These are phyloP conservation scores for Vaccinium macrocarpon DNA, from an alignment of 148 eudicot species.

Conservation along the genomic window DNA sequence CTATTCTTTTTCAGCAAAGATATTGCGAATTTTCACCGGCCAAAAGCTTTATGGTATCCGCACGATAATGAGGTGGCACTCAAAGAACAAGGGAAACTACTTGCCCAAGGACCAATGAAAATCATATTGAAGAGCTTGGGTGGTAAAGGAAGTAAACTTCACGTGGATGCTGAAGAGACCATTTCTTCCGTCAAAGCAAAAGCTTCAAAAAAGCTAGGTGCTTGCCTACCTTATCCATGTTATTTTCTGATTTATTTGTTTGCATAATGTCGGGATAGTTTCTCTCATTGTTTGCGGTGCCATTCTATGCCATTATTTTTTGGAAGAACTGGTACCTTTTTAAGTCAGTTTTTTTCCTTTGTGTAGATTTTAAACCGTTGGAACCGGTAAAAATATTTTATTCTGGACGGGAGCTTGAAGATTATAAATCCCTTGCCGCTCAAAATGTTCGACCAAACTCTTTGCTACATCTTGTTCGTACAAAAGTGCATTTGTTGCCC, in stretches of 20 bases:
- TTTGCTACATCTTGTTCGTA: conserved; percentile 90
- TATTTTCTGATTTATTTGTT: neutral
- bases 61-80: conserved; percentile 76
- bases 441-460: conserved; percentile 84
- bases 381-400: conserved; percentile 75
- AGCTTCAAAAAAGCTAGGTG: conserved; percentile 94
- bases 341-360: neutral
- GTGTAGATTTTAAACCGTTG: conserved; percentile 64
- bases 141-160: conserved; percentile 88
- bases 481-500: conserved; percentile 69
- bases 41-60: conserved; percentile 94
- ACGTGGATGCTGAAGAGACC: conserved; percentile 86
- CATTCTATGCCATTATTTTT: neutral
- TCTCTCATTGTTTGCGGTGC: neutral
- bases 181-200: conserved; percentile 75
- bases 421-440: conserved; percentile 62
- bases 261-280: neutral
- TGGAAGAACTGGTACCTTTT: neutral
- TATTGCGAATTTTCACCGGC: conserved; percentile 93
- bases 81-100: conserved; percentile 71
- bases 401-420: conserved; percentile 81
- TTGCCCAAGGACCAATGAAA: conserved; percentile 76
- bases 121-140: conserved; percentile 87
- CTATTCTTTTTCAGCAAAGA: conserved; percentile 63
- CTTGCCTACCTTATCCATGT: conserved; percentile 14